phyloP scores from a whole-genome alignment of 1,139 yeast genomes.

The Yarrowia galli region DNA sequence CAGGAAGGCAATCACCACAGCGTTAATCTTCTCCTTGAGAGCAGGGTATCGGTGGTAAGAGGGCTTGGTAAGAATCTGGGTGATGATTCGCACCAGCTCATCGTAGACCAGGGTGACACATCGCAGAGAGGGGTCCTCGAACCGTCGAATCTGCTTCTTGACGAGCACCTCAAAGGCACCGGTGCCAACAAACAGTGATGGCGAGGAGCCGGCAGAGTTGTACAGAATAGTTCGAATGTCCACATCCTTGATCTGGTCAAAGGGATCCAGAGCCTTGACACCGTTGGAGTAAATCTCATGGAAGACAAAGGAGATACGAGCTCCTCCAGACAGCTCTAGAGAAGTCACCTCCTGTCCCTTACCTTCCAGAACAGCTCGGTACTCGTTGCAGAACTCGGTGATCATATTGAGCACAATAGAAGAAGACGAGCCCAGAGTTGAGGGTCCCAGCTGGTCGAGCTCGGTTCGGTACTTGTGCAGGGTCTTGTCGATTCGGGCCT shows the following conservation, averaged over 20 bases:
- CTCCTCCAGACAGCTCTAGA: constrained; percentile 87
- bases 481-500: constrained; percentile 86
- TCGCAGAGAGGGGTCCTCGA: constrained; percentile 93
- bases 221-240: constrained; percentile 95
- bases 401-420: constrained; percentile 89
- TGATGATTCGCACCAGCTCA: constrained; percentile 88
- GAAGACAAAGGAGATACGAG: constrained; percentile 96
- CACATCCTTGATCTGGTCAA: constrained; percentile 94
- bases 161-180: constrained; percentile 96
- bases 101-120: constrained; percentile 93
- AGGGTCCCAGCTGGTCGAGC: constrained; percentile 71
- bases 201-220: constrained; percentile 95
- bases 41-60: constrained; percentile 87
- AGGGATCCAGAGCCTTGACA: constrained; percentile 91
- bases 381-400: constrained; percentile 90
- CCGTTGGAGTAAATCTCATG: constrained; percentile 97
- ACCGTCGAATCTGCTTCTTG: constrained; percentile 90
- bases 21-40: constrained; percentile 84
- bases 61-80: constrained; percentile 86
- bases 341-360: constrained; percentile 83
- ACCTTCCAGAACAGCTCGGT: constrained; percentile 90
- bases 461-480: constrained; percentile 88
- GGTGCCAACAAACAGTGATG: constrained; percentile 94
- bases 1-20: constrained; percentile 78
- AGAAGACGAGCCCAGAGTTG: constrained; percentile 85